Evolutionary conservation across 2,329 filamentous ascomycete genomes (phyloP), one percentile per base, ranked within the genome.

Genomic region (Ramularia collo-cygni): DNA sequence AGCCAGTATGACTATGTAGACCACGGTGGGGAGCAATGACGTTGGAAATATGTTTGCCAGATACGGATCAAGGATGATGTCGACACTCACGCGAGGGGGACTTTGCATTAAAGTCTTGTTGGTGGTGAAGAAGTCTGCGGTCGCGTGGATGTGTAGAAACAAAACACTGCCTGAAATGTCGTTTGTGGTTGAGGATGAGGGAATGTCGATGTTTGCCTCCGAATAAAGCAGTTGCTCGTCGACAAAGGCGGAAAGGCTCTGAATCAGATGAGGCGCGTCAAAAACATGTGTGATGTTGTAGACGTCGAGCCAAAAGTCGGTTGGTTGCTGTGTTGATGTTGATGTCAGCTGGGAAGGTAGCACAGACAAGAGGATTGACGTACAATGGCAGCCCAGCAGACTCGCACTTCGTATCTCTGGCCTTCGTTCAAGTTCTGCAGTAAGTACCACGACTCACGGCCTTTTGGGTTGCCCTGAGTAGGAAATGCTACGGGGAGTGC

Each of bases 381-480:
- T 74, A 95, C 90, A 45, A 83, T 92, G 28, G 92, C 92, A 44
- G 87, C 74, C 89, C 90, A 98, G 67, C 90, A 96, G 44, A 95
- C 73, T 39, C 92, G 80, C 35, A 94, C 75, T 69, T 98, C 92
- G 70, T 96, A 95, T 50, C 88, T 76, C 56, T 83, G 81, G 8
- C 78, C 77, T 26, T 77, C 74, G n/a, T 65, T 71, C 39, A 98
- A 70, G 24, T 72, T 67, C 41, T 83, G 75, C 4, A 98, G 75
- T 6, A 90, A 66, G 51, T 88, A 76, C 92, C 92, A 96, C 18
- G 83, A 81, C 37, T 80, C 70, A 8, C 70, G 65, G 6, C 85
- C 86, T 9, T 68, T 60, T 8, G 71, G 72, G 19, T 64, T 58
- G 2, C 66, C 58, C 6, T 66, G 53, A 5, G 66, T 72, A 8